These are phyloP conservation scores for Ramularia endophylla DNA, from an alignment of 2,329 filamentous ascomycete species.

Conservation along the genomic window DNA sequence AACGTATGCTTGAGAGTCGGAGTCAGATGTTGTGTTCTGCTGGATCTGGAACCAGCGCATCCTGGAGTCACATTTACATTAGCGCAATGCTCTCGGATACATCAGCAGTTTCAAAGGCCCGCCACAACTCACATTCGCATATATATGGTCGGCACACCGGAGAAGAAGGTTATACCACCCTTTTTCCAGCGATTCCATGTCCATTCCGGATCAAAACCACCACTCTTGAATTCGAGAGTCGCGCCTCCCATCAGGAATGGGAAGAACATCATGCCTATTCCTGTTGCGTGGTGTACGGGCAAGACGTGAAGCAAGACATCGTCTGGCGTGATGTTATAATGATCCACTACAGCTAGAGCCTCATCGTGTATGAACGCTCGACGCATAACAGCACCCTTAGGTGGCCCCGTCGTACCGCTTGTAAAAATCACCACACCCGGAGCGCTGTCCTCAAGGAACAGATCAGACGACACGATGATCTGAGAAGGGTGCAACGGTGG, in stretches of 20 bases:
- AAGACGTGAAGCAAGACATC: conserved; percentile 47
- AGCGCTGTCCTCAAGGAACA: conserved; percentile 35
- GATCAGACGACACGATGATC: conserved; percentile 38
- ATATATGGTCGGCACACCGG: conserved; percentile 49
- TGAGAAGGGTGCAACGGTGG: conserved; percentile 26
- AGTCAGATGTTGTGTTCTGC: conserved; percentile 27
- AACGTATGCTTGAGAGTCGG: conserved; percentile 35
- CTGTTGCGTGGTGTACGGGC: conserved; percentile 47
- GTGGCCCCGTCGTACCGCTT: conserved; percentile 42
- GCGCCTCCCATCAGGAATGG: conserved; percentile 43
- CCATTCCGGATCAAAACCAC: conserved; percentile 38
- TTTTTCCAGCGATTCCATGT: conserved; percentile 43
- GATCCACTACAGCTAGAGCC: conserved; percentile 35
- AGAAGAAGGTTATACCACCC: conserved; percentile 42
- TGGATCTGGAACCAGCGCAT: conserved; percentile 38
- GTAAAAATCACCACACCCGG: conserved; percentile 43
- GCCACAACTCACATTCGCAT: conserved; percentile 31
- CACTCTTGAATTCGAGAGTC: conserved; percentile 43
- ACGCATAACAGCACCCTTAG: conserved; percentile 43
- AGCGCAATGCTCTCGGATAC: no score
- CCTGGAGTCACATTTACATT: no score
- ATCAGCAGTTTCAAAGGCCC: no score
- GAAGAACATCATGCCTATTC: conserved; percentile 46
- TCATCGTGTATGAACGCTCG: conserved; percentile 36
- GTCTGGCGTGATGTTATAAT: conserved; percentile 31